Evolutionary conservation across 495 filamentous ascomycete genomes (phyloP), one percentile per base, ranked within the genome.

Genomic region (Geopyxis carbonaria): DNA sequence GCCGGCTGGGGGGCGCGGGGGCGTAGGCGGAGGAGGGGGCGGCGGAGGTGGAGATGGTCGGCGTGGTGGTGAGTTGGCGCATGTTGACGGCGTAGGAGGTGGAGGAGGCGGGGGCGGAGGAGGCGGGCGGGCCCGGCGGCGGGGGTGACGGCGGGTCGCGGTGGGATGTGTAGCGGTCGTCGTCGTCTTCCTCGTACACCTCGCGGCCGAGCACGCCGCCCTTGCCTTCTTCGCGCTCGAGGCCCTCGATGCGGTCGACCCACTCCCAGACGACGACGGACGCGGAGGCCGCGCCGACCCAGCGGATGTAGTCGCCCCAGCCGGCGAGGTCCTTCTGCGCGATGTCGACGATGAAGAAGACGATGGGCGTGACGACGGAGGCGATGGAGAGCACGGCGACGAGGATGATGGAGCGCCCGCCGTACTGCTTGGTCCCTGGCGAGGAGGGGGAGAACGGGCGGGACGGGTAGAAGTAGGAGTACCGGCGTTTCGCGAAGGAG

Each of bases 181-280:
- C 51, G 14, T 97, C 89, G 47, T 97, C 89, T 10, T 87, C 91
- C 51, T 95, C 89, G 46, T 94, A 95, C 0, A 95, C 73, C 54
- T 97, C 89, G 44, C 89, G 65, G 14, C 89, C 89, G 2, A 97
- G 65, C 18, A 97, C 87, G 6, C 89, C 91, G 44, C 93, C 89
- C 57, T 92, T 93, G 51, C 81, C 81, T 50, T 97, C 89, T 52
- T 97, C 87, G 37, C 89, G 71, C 59, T 97, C 89, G 34, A 97
- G 61, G 0, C 84, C 84, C 57, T 97, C 89, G 38, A 97, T 97
- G n/a, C 91, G 70, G 57, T 97, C 89, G 13, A 97, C 89, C 89
- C 89, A 97, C 58, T 97, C 89, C 89, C 89, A 97, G 1, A 97
- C 89, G 11, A 95, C 79, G 14, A 94, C 89, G 61, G 85, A 93